A percentile compares a stretch with the other conserved stretches of the same genome.
Evolutionary conservation across 179 eudicot species (phyloP).

Genomic region (Spinacia oleracea): DNA sequence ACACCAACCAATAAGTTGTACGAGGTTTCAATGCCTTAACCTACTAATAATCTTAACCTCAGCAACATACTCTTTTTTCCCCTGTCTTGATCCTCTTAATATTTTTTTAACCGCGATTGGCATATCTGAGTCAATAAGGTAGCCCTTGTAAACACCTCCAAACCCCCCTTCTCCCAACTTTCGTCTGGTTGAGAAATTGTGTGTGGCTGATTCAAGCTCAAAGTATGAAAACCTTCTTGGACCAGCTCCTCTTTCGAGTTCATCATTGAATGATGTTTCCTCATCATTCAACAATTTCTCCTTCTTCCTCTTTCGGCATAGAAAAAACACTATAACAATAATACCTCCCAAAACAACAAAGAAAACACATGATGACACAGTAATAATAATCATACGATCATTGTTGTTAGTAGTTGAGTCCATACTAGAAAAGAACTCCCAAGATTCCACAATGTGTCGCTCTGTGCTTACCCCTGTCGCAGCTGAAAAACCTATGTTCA

Average conservation of each 20-base stretch:
- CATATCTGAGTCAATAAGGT: conserved; percentile 26
- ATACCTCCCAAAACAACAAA: conserved; percentile 10
- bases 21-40: conserved; percentile 34
- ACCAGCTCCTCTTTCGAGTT: conserved; percentile 46
- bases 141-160: conserved; percentile 45
- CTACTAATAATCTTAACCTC: conserved; percentile 38
- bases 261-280: conserved; percentile 34
- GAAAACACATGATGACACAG: conserved; percentile 19
- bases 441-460: conserved; percentile 33
- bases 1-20: conserved; percentile 39
- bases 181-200: conserved; percentile 35
- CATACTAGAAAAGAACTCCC: conserved; percentile 44
- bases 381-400: background rate
- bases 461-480: conserved; percentile 35
- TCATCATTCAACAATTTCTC: conserved; percentile 7
- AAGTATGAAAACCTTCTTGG: conserved; percentile 44
- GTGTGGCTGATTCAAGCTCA: conserved; percentile 39
- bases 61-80: conserved; percentile 28
- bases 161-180: conserved; percentile 63
- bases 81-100: conserved; percentile 36
- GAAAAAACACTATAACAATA: background rate
- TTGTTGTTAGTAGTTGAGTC: background rate
- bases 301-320: conserved; percentile 6
- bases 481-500: conserved; percentile 44
- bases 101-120: conserved; percentile 33